Conservation (phyloP, 345 rosid genomes). For the Populus simonii region DNA sequence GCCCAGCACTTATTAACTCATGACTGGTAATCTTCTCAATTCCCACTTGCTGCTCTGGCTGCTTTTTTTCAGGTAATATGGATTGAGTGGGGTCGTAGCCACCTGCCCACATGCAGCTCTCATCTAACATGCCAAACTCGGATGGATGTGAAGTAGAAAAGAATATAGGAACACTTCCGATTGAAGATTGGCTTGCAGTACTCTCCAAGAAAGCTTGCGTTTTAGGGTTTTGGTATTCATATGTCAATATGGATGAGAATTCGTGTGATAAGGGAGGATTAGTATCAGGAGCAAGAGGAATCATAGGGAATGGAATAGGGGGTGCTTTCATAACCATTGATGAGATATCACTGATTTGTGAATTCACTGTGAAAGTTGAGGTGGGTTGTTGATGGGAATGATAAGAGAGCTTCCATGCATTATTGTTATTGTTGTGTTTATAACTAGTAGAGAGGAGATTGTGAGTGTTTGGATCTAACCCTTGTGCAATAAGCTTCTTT, state of each 20-base stretch:
- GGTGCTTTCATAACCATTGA: constrained; percentile 17
- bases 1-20: constrained; percentile 1
- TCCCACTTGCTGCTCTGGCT: background rate
- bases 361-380: constrained; percentile 10
- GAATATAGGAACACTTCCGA: background rate
- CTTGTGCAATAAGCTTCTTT: constrained; percentile 61
- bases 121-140: constrained; percentile 26
- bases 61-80: background rate
- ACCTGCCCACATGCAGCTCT: constrained; percentile 26
- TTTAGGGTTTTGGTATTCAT: constrained; percentile 28
- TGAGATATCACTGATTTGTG: constrained; percentile 3
- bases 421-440: background rate
- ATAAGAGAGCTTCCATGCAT: constrained; percentile 4
- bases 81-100: constrained; percentile 8
- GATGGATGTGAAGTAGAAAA: constrained; percentile 5
- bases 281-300: background rate
- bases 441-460: constrained; percentile 30
- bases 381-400: constrained; percentile 1
- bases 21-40: background rate
- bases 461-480: constrained; percentile 58
- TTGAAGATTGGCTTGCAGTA: constrained; percentile 1
- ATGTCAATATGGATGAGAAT: background rate
- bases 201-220: constrained; percentile 9
- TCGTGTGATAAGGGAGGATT: background rate
- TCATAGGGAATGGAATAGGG: constrained; percentile 12